Evolutionary conservation across 306 rosid species (phyloP).

Genomic region (Glycine latifolia): DNA sequence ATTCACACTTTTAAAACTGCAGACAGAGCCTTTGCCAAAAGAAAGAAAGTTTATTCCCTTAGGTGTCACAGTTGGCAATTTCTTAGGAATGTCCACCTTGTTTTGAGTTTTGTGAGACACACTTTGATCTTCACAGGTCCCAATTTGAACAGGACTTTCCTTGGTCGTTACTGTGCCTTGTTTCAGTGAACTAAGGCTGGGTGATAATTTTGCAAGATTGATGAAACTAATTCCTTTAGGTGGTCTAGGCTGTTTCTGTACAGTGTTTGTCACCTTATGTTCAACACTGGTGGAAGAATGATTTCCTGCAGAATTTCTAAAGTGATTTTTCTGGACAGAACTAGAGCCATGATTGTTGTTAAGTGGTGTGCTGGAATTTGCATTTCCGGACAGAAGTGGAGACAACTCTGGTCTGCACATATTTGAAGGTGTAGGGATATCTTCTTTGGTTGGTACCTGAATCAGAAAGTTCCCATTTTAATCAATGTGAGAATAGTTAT

Average conservation of each 20-base stretch:
- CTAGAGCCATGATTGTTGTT: constrained; percentile 41
- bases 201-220: constrained; percentile 53
- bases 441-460: constrained; percentile 66
- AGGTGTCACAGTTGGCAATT: constrained; percentile 54
- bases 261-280: constrained; percentile 42
- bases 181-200: constrained; percentile 42
- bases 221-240: constrained; percentile 68
- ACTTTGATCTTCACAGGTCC: constrained; percentile 39
- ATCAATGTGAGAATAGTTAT: constrained; percentile 14
- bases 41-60: constrained; percentile 78
- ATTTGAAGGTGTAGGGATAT: constrained; percentile 47
- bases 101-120: constrained; percentile 43
- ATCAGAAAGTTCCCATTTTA: constrained; percentile 35
- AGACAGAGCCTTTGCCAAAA: constrained; percentile 62
- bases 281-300: constrained; percentile 41
- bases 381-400: constrained; percentile 40
- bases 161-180: constrained; percentile 49
- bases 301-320: constrained; percentile 45
- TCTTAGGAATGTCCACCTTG: constrained; percentile 35
- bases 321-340: constrained; percentile 45
- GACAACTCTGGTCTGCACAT: constrained; percentile 53
- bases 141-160: constrained; percentile 46
- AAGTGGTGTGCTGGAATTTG: constrained; percentile 49
- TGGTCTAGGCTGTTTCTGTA: constrained; percentile 46
- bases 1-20: constrained; percentile 46